Conservation (phyloP, 768 basidiomycete species). For the Epithele typhae region DNA sequence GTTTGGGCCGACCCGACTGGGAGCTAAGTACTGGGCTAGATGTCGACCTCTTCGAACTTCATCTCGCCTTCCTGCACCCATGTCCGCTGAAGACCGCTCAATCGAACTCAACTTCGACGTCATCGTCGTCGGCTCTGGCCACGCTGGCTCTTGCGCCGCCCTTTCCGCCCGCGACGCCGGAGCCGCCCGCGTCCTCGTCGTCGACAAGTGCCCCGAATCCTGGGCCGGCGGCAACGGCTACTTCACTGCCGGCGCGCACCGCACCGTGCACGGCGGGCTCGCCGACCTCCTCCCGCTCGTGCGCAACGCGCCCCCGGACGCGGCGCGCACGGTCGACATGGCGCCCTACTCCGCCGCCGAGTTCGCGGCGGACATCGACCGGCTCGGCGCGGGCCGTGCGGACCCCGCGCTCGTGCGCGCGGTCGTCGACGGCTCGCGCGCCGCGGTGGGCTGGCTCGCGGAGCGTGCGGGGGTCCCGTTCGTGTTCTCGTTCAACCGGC, state of each 20-base stretch:
- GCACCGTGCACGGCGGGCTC: conserved; percentile 61
- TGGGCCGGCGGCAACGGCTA: conserved; percentile 72
- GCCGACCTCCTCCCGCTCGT: conserved; percentile 54
- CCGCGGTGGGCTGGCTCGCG: conserved; percentile 54
- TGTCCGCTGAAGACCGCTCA: too few relatives aligned
- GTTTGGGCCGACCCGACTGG: too few relatives aligned
- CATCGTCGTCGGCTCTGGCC: conserved; percentile 61
- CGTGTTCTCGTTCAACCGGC: conserved; percentile 55
- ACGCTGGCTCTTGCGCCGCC: conserved; percentile 66
- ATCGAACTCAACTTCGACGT: too few relatives aligned
- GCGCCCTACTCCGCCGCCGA: conserved; percentile 51
- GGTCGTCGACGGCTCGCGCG: conserved; percentile 53
- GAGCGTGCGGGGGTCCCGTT: conserved; percentile 48
- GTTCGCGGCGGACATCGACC: conserved; percentile 57
- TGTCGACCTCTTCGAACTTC: too few relatives aligned
- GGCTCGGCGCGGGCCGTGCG: conserved; percentile 48
- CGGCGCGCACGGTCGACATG: conserved; percentile 48
- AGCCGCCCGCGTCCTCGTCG: conserved; percentile 53
- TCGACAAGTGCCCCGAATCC: conserved; percentile 59
- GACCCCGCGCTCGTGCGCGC: conserved; percentile 45
- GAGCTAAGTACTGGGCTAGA: too few relatives aligned
- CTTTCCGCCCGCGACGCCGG: conserved; percentile 56
- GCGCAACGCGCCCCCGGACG: conserved; percentile 39
- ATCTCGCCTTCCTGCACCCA: too few relatives aligned
- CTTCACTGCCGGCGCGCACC: conserved; percentile 67